phyloP scores from a whole-genome alignment of 2,329 filamentous ascomycete species.

The Chaetomium sp. region DNA sequence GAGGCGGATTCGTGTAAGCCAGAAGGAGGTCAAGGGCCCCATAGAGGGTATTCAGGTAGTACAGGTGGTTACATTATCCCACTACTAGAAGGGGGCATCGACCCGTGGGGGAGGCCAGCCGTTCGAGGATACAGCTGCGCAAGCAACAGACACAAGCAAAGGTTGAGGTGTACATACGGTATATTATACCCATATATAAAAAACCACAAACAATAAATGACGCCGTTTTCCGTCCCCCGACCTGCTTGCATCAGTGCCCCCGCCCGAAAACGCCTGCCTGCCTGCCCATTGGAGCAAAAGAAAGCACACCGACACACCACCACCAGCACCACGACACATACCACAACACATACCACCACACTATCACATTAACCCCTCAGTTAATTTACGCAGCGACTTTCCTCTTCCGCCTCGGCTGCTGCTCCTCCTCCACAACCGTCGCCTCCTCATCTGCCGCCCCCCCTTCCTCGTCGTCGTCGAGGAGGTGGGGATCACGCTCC shows the following conservation, averaged over 20 bases:
- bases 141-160: neutral
- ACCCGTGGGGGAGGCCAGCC: neutral
- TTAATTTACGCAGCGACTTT: conserved; percentile 39
- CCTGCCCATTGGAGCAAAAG: neutral
- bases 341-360: neutral
- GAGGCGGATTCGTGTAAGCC: neutral
- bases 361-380: neutral
- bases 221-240: conserved; percentile 23
- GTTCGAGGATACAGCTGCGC: neutral
- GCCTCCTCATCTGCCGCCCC: conserved; percentile 43
- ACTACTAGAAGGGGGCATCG: neutral
- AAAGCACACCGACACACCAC: neutral
- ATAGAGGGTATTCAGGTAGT: neutral
- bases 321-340: neutral
- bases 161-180: conserved; percentile 19
- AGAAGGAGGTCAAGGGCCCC: neutral
- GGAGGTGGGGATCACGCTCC: conserved; percentile 60
- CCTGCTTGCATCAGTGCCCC: conserved; percentile 2
- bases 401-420: conserved; percentile 44
- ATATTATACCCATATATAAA: conserved; percentile 21
- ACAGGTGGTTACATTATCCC: neutral
- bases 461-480: conserved; percentile 53
- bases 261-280: conserved; percentile 9
- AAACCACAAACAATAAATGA: conserved; percentile 7
- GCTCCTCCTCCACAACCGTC: conserved; percentile 39